These are phyloP conservation scores for Phialocephala subalpina DNA, from an alignment of 2,329 filamentous ascomycete species.

Conservation along the genomic window DNA sequence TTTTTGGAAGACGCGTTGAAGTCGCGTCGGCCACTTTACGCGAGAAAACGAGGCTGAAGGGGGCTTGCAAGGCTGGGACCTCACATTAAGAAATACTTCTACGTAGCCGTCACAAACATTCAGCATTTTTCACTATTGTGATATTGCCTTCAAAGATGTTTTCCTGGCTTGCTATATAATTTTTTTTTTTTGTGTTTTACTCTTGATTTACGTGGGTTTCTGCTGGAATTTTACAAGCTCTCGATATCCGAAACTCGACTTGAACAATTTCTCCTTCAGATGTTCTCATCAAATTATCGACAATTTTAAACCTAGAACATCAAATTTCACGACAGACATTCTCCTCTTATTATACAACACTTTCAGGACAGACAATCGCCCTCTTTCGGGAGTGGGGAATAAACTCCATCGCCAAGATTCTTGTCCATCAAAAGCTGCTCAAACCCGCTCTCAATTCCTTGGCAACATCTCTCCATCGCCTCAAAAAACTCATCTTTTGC, in stretches of 20 bases:
- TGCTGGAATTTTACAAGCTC: too few relatives aligned
- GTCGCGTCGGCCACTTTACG: conserved; percentile 30
- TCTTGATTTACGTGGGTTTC: too few relatives aligned
- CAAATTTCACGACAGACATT: not conserved
- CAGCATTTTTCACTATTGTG: not conserved
- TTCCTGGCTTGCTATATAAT: not conserved
- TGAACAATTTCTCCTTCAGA: not conserved
- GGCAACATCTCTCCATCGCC: not conserved
- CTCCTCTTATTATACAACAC: not conserved
- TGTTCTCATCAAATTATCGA: not conserved
- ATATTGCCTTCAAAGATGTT: not conserved
- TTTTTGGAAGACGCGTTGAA: conserved; percentile 19
- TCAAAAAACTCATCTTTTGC: not conserved
- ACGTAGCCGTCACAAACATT: too few relatives aligned
- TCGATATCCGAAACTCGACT: too few relatives aligned
- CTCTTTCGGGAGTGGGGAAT: not conserved
- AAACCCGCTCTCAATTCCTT: not conserved
- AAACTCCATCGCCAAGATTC: not conserved
- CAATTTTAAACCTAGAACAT: not conserved
- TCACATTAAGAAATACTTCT: not conserved
- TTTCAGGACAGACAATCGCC: not conserved
- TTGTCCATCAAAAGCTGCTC: not conserved
- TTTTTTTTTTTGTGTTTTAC: too few relatives aligned
- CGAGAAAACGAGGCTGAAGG: conserved; percentile 13
- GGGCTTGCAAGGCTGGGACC: conserved; percentile 11